Evolutionary conservation across 192 early-diverging fungal genomes (phyloP).

Genomic region (Umbelopsis sp.): DNA sequence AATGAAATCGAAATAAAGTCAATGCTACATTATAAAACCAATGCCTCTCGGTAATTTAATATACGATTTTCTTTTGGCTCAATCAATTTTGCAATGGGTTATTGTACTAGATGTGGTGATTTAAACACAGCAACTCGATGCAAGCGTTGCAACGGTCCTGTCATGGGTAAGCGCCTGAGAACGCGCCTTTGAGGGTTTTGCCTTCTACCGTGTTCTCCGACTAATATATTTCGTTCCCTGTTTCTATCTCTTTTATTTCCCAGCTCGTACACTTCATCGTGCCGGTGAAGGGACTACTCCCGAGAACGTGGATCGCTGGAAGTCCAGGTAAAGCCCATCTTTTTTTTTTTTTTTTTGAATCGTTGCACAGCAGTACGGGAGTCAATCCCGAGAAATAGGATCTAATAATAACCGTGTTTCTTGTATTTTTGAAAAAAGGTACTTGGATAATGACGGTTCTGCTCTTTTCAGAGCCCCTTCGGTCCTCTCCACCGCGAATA

Average conservation of each 20-base stretch:
- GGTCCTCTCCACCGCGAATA: too few relatives aligned
- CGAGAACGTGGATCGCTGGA: not conserved
- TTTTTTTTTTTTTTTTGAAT: not conserved
- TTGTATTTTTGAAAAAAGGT: not conserved
- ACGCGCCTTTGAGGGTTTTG: not conserved
- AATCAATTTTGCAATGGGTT: constrained; percentile 1
- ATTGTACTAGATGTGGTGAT: constrained; percentile 10
- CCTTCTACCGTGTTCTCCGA: not conserved
- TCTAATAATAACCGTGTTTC: not conserved
- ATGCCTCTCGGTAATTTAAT: not conserved
- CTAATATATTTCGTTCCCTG: not conserved
- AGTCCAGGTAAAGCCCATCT: not conserved
- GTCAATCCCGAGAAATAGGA: not conserved
- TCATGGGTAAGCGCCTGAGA: not conserved
- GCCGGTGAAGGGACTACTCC: not conserved
- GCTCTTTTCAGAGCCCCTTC: not conserved
- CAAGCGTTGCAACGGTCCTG: constrained; percentile 2
- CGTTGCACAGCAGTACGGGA: too few relatives aligned
- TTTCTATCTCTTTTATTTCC: not conserved
- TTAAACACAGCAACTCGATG: not conserved
- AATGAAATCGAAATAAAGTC: not conserved
- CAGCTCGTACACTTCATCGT: constrained; percentile 17
- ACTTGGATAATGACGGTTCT: not conserved
- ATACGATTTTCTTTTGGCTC: not conserved
- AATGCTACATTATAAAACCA: not conserved